A percentile compares a stretch with the other conserved stretches of the same genome.
Evolutionary conservation across 129 eudicot genomes (phyloP).

Genomic region (Saposhnikovia divaricata): DNA sequence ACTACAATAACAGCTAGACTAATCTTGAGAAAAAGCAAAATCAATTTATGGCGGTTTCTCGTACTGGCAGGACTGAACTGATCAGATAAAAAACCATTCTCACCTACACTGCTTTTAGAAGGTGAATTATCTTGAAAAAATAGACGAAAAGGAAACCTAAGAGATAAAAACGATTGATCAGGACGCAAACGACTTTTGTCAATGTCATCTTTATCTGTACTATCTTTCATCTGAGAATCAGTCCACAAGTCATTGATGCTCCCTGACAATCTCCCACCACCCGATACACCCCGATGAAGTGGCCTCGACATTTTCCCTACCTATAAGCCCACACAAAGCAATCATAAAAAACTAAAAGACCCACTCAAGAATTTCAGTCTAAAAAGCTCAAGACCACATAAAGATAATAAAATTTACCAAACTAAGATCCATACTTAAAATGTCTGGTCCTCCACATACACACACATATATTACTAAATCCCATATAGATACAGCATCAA

Average conservation of each 20-base stretch:
- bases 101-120: slow-evolving; percentile 40
- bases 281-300: slow-evolving; percentile 70
- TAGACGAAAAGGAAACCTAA: slow-evolving; percentile 53
- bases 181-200: slow-evolving; percentile 33
- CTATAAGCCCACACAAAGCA: slow-evolving; percentile 25
- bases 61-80: slow-evolving; percentile 34
- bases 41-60: slow-evolving; percentile 56
- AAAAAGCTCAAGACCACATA: slow-evolving; percentile 9
- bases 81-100: slow-evolving; percentile 60
- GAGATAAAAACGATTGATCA: slow-evolving; percentile 36
- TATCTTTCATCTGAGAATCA: slow-evolving; percentile 80
- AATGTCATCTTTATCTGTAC: slow-evolving; percentile 59
- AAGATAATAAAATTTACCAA: not conserved
- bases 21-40: slow-evolving; percentile 48
- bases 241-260: slow-evolving; percentile 58
- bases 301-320: slow-evolving; percentile 75
- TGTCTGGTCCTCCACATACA: not conserved
- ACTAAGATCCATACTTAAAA: slow-evolving; percentile 18
- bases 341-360: slow-evolving; percentile 7
- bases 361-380: not conserved
- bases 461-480: not conserved
- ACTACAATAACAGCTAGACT: slow-evolving; percentile 62
- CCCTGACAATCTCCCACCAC: slow-evolving; percentile 59
- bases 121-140: slow-evolving; percentile 40
- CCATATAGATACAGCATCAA: not conserved